Evolutionary conservation across 2,329 filamentous ascomycete genomes (phyloP), one percentile per base, ranked within the genome.

Genomic region (Coniochaeta sp.): DNA sequence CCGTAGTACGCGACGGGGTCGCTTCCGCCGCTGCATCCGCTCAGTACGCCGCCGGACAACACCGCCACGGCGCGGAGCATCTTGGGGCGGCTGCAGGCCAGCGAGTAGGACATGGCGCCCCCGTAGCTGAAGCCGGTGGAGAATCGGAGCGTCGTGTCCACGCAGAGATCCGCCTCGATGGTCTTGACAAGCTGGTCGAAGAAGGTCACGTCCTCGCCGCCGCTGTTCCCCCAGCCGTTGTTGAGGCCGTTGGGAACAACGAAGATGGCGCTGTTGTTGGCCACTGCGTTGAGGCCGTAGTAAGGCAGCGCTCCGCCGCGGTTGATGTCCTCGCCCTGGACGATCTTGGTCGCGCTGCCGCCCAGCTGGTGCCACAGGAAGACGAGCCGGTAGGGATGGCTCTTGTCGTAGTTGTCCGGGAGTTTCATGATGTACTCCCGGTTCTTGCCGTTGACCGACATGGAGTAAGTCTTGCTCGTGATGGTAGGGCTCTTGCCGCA

Each of bases 81-180:
- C 47, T 61, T 56, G 16, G 70, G 64, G 13, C 66, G 64, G 7
- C 68, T 64, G 55, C 71, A 75, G 3, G 72, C 71, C 14, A 74
- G 54, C 3, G 67, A 62, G 59, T 65, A 71, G 6, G 64, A 66
- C 68, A 75, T 74, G 49, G 68, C 66, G 42, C 65, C 70, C 27
- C 72, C 71, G 57, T 71, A 74, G 54, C 69, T 71, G 59, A 69
- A 75, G 26, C 71, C 71, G 1, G 69, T 69, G 16, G 72, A 67
- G 58, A 74, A 75, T 51, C 68, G 62, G 50, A 66, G 65, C 28
- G 57, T 61, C 54, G 68, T 60, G 53, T 76, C 63, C 20, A 75
- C 61, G 53, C 73, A 76, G 33, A 75, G 68, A 31, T 68, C 63
- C 13, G 61, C 58, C 54, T 71, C 63, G 31, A 74, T 57, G 20